Evolutionary conservation across 73 alveolate genomes (phyloP), one percentile per base, ranked within the genome.

Genomic region (Paramecium bursaria): DNA sequence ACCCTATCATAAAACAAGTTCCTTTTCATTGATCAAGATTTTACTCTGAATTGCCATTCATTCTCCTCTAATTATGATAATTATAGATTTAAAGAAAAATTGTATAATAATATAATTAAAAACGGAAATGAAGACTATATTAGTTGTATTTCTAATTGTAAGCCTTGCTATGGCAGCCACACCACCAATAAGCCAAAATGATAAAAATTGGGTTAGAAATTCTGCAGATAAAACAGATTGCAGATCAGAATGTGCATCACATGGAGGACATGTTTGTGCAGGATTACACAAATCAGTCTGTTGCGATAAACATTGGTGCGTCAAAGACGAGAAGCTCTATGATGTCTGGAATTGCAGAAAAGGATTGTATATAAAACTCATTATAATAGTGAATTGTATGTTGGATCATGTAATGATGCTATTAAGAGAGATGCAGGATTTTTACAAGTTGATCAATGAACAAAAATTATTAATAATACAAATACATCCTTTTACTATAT

Each of bases 191-290:
- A 42, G 60, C 1, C 22, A 44, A 39, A 67, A 67, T 10, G 82
- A 67, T 19, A 67, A 67, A 27, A 67, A 67, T 39, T 67, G 82
- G 82, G 82, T 67, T 9, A 67, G 46, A 67, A 39, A 53, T 39
- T 67, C 82, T 10, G 19, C 44, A 19, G 53, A 31, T 21, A 67
- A 67, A 14, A 67, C 33, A 39, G 55, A 67, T 67, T 67, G 82
- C 25, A 42, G 33, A n/a, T 21, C 26, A 33, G 82, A 67, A 21
- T 67, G 82, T 42, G 33, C 10, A 67, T 39, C 44, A 33, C 60
- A 42, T 21, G 82, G 33, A 25, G 82, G 82, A n/a, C 82, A 67
- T 67, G 82, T 67, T 31, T 67, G 82, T 67, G 82, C 82, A 39
- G 82, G 82, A 67, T 67, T 67, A 67, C 82, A 67, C 44, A 67